These are phyloP conservation scores for Clarkia xantiana DNA, from an alignment of 345 rosid genomes.

Conservation along the genomic window DNA sequence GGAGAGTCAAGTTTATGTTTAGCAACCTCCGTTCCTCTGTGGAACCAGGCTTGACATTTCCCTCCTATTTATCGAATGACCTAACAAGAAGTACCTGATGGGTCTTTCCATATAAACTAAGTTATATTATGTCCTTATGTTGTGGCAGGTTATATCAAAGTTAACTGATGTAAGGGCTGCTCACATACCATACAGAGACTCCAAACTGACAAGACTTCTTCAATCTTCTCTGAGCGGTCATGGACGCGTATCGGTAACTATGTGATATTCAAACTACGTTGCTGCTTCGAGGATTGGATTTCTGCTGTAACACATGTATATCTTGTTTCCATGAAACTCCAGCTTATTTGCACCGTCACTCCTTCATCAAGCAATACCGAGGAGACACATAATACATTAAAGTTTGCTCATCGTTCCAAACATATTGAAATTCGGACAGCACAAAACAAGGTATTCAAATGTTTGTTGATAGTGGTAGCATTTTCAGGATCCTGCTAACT, in stretches of 20 bases:
- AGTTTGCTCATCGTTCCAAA: constrained; percentile 98
- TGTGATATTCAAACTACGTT: too few relatives aligned
- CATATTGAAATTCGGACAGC: constrained; percentile 96
- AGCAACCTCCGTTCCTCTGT: too few relatives aligned
- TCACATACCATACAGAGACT: constrained; percentile 97
- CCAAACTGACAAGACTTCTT: constrained; percentile 92
- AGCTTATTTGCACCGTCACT: constrained; percentile 98
- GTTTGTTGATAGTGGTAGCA: constrained; percentile 2
- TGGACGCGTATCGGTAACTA: constrained; percentile 95
- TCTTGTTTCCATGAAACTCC: constrained; percentile 15
- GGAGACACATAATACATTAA: constrained; percentile 96
- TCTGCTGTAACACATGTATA: background rate
- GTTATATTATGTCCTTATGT: constrained; percentile 3
- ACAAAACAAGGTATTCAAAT: constrained; percentile 62
- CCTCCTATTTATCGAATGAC: too few relatives aligned
- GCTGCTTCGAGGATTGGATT: background rate
- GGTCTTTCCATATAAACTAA: too few relatives aligned
- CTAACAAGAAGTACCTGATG: too few relatives aligned
- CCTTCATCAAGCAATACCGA: constrained; percentile 93
- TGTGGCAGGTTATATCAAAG: constrained; percentile 79
- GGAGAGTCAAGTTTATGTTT: too few relatives aligned
- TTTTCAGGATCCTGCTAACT: constrained; percentile 6
- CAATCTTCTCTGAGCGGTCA: constrained; percentile 96
- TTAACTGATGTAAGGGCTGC: constrained; percentile 80
- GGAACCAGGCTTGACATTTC: too few relatives aligned